A percentile compares a stretch with the other conserved stretches of the same genome.
phyloP scores from a whole-genome alignment of 768 basidiomycete species.

The Boletus rufocinnamomeus region DNA sequence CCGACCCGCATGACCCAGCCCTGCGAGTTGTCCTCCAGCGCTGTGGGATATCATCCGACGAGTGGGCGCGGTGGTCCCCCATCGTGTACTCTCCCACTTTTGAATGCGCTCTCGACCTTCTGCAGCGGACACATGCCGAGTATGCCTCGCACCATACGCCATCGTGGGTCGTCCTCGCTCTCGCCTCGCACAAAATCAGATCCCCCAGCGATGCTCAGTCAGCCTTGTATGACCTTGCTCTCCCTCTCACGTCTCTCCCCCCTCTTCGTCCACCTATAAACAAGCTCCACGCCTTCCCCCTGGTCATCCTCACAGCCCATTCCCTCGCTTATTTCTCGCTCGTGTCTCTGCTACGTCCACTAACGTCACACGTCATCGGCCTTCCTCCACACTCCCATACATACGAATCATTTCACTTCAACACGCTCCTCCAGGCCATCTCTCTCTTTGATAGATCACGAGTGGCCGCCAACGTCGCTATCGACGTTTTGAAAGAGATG shows the following conservation, averaged over 20 bases:
- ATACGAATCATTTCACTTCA: constrained; percentile 42
- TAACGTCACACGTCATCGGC: constrained; percentile 45
- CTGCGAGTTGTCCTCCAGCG: constrained; percentile 31
- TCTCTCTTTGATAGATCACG: constrained; percentile 44
- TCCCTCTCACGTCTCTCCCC: constrained; percentile 38
- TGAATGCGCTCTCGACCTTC: constrained; percentile 28
- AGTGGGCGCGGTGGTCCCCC: constrained; percentile 44
- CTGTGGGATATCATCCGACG: constrained; percentile 36
- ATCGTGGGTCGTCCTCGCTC: constrained; percentile 55
- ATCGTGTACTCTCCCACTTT: constrained; percentile 39
- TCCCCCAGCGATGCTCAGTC: constrained; percentile 47
- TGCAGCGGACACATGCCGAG: constrained; percentile 16
- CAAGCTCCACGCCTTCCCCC: constrained; percentile 7
- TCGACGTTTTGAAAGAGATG: constrained; percentile 50
- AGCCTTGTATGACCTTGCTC: constrained; percentile 45
- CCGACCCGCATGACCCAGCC: constrained; percentile 3
- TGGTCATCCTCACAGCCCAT: constrained; percentile 36
- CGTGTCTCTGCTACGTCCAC: constrained; percentile 44
- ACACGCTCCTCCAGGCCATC: constrained; percentile 54
- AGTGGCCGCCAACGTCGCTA: constrained; percentile 41
- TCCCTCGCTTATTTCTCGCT: constrained; percentile 54
- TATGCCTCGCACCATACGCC: constrained; percentile 34
- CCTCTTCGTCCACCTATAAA: constrained; percentile 25
- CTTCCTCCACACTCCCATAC: constrained; percentile 23
- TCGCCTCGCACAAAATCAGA: constrained; percentile 49